Base-by-base conservation (phyloP, 2,329 filamentous ascomycete species). In the Aspergillus novoparasiticus region DNA sequence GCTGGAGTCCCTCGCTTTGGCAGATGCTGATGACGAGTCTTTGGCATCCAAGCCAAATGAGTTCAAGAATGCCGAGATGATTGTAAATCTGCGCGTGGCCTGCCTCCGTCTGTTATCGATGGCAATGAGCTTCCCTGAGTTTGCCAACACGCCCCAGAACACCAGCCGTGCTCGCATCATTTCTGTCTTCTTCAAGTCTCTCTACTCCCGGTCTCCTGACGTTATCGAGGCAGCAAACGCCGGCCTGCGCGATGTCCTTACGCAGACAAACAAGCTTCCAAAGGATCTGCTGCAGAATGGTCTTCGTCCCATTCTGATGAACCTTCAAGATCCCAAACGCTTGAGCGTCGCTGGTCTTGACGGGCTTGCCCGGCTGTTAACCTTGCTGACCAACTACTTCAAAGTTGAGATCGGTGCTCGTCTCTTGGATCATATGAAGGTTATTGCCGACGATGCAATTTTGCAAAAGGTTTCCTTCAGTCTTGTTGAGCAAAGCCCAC, bases 331-430 rank as follows among this genome's bases (percentile, higher is more conserved):
- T 73, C 91, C 94, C 0, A 93, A 96, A 76, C 90, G 94, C 62
- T 83, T 99, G 23, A 96, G 89, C 23, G 91, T 94, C 0, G 91
- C 94, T 71, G 94, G 94, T 2, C 83, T 99, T 5, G 94, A 98
- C 75, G 96, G 96, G 30, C 82, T 99, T 36, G 94, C 94, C 21
- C 89, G 94, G 45, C 84, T 99, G 1, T 80, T 99, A 64, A 94
- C 95, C 67, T 84, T 99, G 2, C 83, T 99, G 21, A 99, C 94
- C 0, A 98, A 95, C 64, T 99, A 99, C 77, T 99, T 99, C 80
- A 99, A 99, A 79, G 94, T 98, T 0, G 95, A 99, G 75, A 99
- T 99, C 59, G 96, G 95, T 8, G 87, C 92, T 26, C 88, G 95
- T 28, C 81, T 99, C n/a, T 84, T 99, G 11, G 94, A 98, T 67